These are phyloP conservation scores for Metschnikowia anglica DNA, from an alignment of 805 yeast genomes.

Conservation along the genomic window DNA sequence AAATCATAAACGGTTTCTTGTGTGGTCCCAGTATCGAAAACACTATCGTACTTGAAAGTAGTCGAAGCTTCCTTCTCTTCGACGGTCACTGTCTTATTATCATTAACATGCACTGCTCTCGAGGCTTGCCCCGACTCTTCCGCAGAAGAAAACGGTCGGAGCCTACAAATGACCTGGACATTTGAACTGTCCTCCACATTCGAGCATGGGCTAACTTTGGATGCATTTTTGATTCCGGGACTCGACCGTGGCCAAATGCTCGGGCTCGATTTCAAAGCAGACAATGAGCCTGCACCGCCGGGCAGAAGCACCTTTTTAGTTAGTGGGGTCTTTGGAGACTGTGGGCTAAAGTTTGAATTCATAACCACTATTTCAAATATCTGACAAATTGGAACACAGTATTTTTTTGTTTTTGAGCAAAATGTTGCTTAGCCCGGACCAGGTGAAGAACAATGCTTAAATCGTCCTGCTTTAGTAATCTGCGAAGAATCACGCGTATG, in stretches of 20 bases:
- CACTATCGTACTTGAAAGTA: slow-evolving; percentile 61
- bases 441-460: background rate
- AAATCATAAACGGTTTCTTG: slow-evolving; percentile 62
- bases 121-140: slow-evolving; percentile 29
- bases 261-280: slow-evolving; percentile 3
- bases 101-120: slow-evolving; percentile 19
- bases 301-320: slow-evolving; percentile 2
- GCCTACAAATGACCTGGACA: slow-evolving; percentile 70
- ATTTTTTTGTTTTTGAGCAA: background rate
- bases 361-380: no score
- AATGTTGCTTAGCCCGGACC: background rate
- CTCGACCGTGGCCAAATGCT: slow-evolving; percentile 1
- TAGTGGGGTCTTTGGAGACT: slow-evolving; percentile 13
- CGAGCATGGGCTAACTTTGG: background rate
- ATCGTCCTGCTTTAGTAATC: no score
- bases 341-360: slow-evolving; percentile 5
- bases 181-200: slow-evolving; percentile 22
- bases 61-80: slow-evolving; percentile 28
- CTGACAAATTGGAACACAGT: no score
- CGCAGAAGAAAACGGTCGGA: slow-evolving; percentile 53
- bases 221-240: background rate
- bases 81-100: slow-evolving; percentile 28
- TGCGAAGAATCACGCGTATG: background rate
- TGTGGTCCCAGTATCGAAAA: slow-evolving; percentile 50
- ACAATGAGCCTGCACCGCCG: slow-evolving; percentile 2